Percentiles rank a stretch among this genome's conserved stretches.
Evolutionary conservation across 1,139 yeast species (phyloP).

Genomic region (Komagataea norvegica): DNA sequence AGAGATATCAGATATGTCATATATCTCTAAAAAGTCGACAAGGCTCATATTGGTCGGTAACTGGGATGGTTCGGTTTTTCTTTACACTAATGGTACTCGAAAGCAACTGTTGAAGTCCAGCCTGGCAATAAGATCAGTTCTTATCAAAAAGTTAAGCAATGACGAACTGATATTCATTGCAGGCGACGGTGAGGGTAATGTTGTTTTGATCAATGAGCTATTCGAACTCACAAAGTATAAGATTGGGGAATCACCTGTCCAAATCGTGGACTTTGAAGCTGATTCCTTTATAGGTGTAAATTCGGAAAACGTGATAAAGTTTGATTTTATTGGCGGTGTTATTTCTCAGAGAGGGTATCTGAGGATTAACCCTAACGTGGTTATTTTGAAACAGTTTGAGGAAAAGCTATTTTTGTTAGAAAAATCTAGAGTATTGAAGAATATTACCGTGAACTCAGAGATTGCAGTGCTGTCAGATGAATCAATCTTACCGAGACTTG

Average conservation of each 20-base stretch:
- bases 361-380: constrained; percentile 13
- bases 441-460: background rate
- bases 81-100: constrained; percentile 10
- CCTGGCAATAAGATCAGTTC: constrained; percentile 17
- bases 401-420: background rate
- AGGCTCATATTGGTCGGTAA: constrained; percentile 17
- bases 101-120: constrained; percentile 8
- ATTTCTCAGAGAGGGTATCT: constrained; percentile 18
- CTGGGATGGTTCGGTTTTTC: constrained; percentile 22
- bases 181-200: constrained; percentile 25
- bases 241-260: constrained; percentile 25
- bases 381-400: constrained; percentile 4
- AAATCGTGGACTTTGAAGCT: constrained; percentile 9
- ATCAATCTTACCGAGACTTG: constrained; percentile 10
- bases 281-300: constrained; percentile 15
- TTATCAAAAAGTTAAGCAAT: constrained; percentile 12
- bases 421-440: background rate
- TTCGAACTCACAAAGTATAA: constrained; percentile 1
- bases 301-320: constrained; percentile 16
- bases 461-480: constrained; percentile 12
- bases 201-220: constrained; percentile 5
- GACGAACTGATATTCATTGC: constrained; percentile 7
- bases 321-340: constrained; percentile 8
- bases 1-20: constrained; percentile 17
- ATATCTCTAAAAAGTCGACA: constrained; percentile 1